These are phyloP conservation scores for Chlamydomonas schloesseri DNA, from an alignment of 139 green algal genomes.

Conservation along the genomic window DNA sequence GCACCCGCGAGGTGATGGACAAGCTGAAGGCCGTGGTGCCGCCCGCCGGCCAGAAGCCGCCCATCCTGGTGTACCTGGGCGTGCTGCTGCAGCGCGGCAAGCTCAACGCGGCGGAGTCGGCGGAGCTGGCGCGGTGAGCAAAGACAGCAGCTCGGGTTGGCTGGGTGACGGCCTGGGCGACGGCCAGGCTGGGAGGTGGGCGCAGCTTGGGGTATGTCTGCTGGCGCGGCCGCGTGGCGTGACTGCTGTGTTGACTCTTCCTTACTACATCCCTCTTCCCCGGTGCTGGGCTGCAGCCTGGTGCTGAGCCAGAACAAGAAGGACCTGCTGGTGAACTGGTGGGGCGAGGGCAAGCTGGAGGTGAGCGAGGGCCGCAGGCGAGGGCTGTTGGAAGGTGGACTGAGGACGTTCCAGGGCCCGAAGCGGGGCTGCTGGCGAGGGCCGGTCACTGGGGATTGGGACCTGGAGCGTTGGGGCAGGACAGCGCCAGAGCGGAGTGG, in stretches of 20 bases:
- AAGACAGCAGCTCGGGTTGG: neutral
- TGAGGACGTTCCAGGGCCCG: too few species aligned
- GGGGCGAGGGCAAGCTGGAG: conserved; percentile 95
- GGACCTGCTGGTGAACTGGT: conserved; percentile 97
- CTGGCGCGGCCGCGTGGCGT: too few species aligned
- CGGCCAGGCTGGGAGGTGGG: neutral
- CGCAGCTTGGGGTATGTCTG: neutral
- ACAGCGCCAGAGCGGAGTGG: too few species aligned
- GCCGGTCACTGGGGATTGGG: too few species aligned
- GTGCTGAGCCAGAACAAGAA: conserved; percentile 99
- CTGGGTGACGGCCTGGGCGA: too few species aligned
- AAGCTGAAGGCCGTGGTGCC: conserved; percentile 87
- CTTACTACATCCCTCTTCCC: too few species aligned
- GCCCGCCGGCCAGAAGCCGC: conserved; percentile 89
- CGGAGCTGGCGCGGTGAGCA: conserved; percentile 89
- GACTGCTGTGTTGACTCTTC: neutral
- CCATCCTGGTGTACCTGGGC: conserved; percentile 99
- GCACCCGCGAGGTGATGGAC: conserved; percentile 79
- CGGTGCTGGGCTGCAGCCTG: too few species aligned
- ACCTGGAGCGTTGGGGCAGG: too few species aligned
- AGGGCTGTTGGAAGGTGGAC: too few species aligned
- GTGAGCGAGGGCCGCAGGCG: neutral
- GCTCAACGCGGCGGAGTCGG: conserved; percentile 94
- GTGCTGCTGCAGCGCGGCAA: conserved; percentile 93
- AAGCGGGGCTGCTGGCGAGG: too few species aligned